These are phyloP conservation scores for Aureobasidium sp. DNA, from an alignment of 2,329 filamentous ascomycete genomes.

Conservation along the genomic window DNA sequence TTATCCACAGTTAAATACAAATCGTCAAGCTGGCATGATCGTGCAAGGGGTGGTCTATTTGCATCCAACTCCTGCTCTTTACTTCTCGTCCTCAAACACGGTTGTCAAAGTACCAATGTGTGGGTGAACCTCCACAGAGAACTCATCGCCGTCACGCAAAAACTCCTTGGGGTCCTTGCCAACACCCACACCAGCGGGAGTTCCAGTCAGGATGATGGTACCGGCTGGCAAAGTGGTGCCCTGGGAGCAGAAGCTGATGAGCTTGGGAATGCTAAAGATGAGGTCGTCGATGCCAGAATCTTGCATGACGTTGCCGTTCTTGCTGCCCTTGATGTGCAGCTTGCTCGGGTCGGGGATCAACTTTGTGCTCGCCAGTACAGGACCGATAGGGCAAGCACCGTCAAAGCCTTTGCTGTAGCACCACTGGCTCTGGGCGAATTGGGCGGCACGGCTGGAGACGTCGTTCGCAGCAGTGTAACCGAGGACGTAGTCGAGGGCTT, in stretches of 20 bases:
- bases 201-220: conserved; percentile 38
- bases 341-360: conserved; percentile 33
- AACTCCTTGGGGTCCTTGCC: conserved; percentile 35
- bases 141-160: conserved; percentile 39
- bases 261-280: conserved; percentile 45
- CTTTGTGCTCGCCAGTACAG: conserved; percentile 16
- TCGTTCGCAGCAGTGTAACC: conserved; percentile 59
- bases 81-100: conserved; percentile 29
- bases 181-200: conserved; percentile 35
- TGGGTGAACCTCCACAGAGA: conserved; percentile 42
- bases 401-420: conserved; percentile 54
- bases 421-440: conserved; percentile 48
- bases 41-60: neutral
- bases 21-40: neutral
- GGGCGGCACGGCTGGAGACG: conserved; percentile 50
- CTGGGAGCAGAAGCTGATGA: conserved; percentile 33
- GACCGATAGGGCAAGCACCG: conserved; percentile 45
- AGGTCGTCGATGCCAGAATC: conserved; percentile 41
- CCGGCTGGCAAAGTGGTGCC: conserved; percentile 36
- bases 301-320: conserved; percentile 46
- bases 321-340: conserved; percentile 34
- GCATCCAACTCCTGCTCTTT: neutral
- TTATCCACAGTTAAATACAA: neutral
- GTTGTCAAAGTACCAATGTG: conserved; percentile 43
- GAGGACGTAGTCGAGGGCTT: conserved; percentile 52